Percentiles rank a stretch among this genome's conserved stretches.
These are phyloP conservation scores for Aspergillus ochraceoroseus DNA, from an alignment of 2,329 filamentous ascomycete genomes.

Conservation along the genomic window DNA sequence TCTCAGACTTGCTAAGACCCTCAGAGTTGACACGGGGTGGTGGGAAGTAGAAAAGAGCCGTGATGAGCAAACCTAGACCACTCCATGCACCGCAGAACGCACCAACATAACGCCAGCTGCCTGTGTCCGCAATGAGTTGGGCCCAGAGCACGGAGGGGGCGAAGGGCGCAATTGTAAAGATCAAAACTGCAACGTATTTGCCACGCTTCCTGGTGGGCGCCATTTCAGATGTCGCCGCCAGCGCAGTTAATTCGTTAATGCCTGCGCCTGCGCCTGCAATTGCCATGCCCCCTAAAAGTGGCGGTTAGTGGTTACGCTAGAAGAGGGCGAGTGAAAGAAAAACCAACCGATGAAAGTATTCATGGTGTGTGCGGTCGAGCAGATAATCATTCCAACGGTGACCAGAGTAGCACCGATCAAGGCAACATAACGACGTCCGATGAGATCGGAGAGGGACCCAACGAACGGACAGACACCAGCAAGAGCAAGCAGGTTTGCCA, in stretches of 20 bases:
- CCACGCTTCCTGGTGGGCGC: slow-evolving; percentile 62
- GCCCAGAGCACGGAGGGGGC: slow-evolving; percentile 59
- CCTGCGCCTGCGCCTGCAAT: slow-evolving; percentile 62
- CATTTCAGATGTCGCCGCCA: slow-evolving; percentile 64
- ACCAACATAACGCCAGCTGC: slow-evolving; percentile 44
- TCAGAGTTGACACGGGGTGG: slow-evolving; percentile 42
- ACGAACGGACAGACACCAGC: slow-evolving; percentile 60
- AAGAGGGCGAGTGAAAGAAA: slow-evolving; percentile 21
- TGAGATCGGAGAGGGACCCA: slow-evolving; percentile 59
- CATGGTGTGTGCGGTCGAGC: slow-evolving; percentile 55
- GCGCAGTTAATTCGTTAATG: slow-evolving; percentile 62
- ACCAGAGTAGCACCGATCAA: slow-evolving; percentile 52
- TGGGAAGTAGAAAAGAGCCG: slow-evolving; percentile 44
- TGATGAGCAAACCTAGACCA: slow-evolving; percentile 41
- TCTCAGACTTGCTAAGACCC: slow-evolving; percentile 37
- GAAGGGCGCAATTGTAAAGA: slow-evolving; percentile 60
- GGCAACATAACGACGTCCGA: slow-evolving; percentile 58
- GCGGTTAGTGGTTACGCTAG: slow-evolving; percentile 1
- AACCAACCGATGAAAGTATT: slow-evolving; percentile 56
- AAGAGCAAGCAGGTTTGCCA: slow-evolving; percentile 51
- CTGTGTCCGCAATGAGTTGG: slow-evolving; percentile 51
- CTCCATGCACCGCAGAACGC: slow-evolving; percentile 43
- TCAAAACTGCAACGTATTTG: slow-evolving; percentile 56
- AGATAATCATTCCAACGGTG: slow-evolving; percentile 57
- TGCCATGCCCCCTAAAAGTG: slow-evolving; percentile 49